Base-by-base conservation (phyloP, 306 rosid species). In the Quercus cerris region DNA sequence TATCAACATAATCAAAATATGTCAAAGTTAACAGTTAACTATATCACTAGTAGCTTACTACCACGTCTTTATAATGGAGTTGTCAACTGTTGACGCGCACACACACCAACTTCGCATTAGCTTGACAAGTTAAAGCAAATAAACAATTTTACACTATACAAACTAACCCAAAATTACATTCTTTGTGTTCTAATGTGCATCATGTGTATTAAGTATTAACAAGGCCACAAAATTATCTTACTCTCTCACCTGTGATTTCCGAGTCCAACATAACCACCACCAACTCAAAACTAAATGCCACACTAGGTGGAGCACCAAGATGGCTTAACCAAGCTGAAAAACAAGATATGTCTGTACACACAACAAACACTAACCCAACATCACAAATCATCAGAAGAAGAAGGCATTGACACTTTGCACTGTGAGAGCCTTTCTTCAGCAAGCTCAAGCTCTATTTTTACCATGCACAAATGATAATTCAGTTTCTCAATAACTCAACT, bases 151-250 rank as follows among this genome's bases (percentile, higher is more conserved):
- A 75, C 71, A 62, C 22, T n/a, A 75, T 44, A 18, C 46, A 33
- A 46, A 28, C 46, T 62, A 31, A 66, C 38, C 25, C 58, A 80
- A 64, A 56, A 35, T 62, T 6, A 79, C 23, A 46, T 79, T 75
- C 27, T 46, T 66, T 35, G 41, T 52, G 71, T 28, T 15, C 17
- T 3, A 13, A 5, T 14, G 10, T 59, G 27, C 78, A 28, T 63
- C 33, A 14, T 68, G n/a, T 18, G 13, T 28, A 54, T 27, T 41
- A 74, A 75, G 41, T 35, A 35, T 35, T 35, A 35, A 6, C 41
- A 35, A 35, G 41, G 41, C 41, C 41, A 35, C 67, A 76, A 54
- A 46, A 28, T 76, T 19, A 62, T 46, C 35, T 75, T 20, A 68
- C 33, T 28, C 44, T 31, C 44, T 31, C 67, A 66, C 20, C 49